Evolutionary conservation across 306 rosid genomes (phyloP), one percentile per base, ranked within the genome.

Genomic region (Cicer bijugum): DNA sequence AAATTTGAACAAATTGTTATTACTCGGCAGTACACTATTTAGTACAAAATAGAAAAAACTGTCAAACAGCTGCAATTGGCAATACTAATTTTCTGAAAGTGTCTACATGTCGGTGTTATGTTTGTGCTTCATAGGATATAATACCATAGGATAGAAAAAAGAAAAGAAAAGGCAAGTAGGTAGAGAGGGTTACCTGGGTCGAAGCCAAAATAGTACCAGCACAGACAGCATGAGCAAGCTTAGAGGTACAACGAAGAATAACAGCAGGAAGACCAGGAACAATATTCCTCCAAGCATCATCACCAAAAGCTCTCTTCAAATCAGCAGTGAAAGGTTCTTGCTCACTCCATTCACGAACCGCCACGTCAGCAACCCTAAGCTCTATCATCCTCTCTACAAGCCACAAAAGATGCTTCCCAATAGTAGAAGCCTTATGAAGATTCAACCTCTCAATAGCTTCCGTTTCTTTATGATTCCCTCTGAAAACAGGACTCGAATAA

Each of bases 341-440:
- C 38, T 93, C 90, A 48, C 97, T 93, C 98, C 98, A 93, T 48
- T 85, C 94, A 63, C 67, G 83, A 6, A 89, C 97, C 0, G 98
- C 96, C 0, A 77, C 37, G 67, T 85, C 94, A 0, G 98, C 98
- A 40, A 93, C 98, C 79, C 79, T 86, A 56, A 93, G 85, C 88
- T 93, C 98, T 43, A 91, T 88, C 98, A 93, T 93, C 78, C 98
- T 88, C 84, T 93, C 98, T 45, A 93, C 87, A 50, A 93, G 70
- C 97, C 97, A 93, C 72, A 85, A 58, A 48, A 93, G 72, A 71
- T 93, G 94, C 83, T 65, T 91, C 51, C 92, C 96, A 69, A 84
- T 87, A 1, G 91, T 89, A 64, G 86, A 57, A 6, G 98, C 98
- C 62, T 88, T 91, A 44, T 93, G 98, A 77, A 93, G 82, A 82